A percentile compares a stretch with the other conserved stretches of the same genome.
Evolutionary conservation across 441 rosid genomes (phyloP).

Genomic region (Populus hybrid): DNA sequence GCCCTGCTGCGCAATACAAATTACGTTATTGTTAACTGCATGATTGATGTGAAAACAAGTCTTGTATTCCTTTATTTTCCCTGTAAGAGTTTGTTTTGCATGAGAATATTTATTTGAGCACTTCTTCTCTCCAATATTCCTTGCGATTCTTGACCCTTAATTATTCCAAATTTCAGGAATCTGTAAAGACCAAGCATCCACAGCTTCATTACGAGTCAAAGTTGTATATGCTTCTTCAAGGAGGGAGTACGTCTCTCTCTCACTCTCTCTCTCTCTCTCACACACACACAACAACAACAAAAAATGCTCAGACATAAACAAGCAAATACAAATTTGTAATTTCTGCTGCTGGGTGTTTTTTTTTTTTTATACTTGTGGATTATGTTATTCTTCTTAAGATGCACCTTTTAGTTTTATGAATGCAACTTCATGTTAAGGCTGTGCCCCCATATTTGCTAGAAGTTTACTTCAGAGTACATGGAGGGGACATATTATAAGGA

Average conservation of each 20-base stretch:
- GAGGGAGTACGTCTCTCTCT: slow-evolving; percentile 71
- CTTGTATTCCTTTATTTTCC: background rate
- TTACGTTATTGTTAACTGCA: background rate
- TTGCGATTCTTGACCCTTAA: background rate
- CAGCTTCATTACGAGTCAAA: slow-evolving; percentile 98
- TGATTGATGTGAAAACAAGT: background rate
- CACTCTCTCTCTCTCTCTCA: slow-evolving; percentile 7
- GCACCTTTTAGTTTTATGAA: background rate
- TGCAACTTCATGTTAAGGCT: background rate
- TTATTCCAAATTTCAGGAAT: slow-evolving; percentile 53
- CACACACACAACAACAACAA: too few species aligned
- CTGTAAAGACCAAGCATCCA: slow-evolving; percentile 91
- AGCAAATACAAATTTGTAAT: background rate
- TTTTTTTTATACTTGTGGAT: background rate
- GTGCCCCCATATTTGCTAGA: background rate
- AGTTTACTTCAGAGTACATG: background rate
- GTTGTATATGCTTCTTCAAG: slow-evolving; percentile 94
- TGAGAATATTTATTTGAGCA: background rate
- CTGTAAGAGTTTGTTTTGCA: background rate
- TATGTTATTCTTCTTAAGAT: background rate
- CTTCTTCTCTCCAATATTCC: background rate
- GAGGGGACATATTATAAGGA: background rate
- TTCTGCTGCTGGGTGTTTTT: background rate
- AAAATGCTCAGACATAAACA: background rate
- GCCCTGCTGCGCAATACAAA: background rate